Percentiles rank a stretch among this genome's conserved stretches.
These are phyloP conservation scores for Pyrenopolyporus hunteri DNA, from an alignment of 495 filamentous ascomycete genomes.

Conservation along the genomic window DNA sequence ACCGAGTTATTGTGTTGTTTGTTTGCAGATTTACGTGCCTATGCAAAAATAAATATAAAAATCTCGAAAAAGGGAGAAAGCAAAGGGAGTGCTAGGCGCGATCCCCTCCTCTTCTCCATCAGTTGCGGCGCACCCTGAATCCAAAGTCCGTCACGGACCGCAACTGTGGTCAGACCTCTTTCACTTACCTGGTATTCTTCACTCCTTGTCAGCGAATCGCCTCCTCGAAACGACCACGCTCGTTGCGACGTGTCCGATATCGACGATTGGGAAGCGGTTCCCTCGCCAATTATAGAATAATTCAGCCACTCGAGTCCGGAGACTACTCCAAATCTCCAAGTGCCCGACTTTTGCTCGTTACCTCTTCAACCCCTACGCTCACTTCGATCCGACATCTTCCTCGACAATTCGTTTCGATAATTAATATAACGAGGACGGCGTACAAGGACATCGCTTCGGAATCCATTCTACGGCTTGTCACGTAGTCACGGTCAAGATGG, in stretches of 20 bases:
- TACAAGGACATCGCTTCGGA: neutral
- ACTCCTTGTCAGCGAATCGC: conserved; percentile 3
- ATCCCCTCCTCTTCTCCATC: conserved; percentile 7
- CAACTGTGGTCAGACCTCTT: conserved; percentile 13
- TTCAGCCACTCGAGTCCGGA: neutral
- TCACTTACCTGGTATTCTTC: neutral
- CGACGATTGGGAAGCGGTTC: too few species aligned
- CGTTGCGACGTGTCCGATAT: too few species aligned
- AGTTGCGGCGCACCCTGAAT: conserved; percentile 25
- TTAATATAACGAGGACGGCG: too few species aligned
- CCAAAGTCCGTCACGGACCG: conserved; percentile 21
- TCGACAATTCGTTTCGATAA: too few species aligned
- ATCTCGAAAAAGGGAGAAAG: too few species aligned
- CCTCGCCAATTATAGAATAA: too few species aligned
- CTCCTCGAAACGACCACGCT: too few species aligned
- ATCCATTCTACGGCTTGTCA: too few species aligned
- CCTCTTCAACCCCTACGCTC: neutral
- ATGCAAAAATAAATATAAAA: too few species aligned
- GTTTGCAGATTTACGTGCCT: neutral
- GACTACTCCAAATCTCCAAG: neutral
- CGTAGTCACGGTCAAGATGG: conserved; percentile 45
- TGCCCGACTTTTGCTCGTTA: neutral
- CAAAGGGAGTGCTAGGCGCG: neutral
- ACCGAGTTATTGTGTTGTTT: neutral
- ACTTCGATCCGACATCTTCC: too few species aligned